Evolutionary conservation across 345 rosid species (phyloP), one percentile per base, ranked within the genome.

Genomic region (Litchi chinensis): DNA sequence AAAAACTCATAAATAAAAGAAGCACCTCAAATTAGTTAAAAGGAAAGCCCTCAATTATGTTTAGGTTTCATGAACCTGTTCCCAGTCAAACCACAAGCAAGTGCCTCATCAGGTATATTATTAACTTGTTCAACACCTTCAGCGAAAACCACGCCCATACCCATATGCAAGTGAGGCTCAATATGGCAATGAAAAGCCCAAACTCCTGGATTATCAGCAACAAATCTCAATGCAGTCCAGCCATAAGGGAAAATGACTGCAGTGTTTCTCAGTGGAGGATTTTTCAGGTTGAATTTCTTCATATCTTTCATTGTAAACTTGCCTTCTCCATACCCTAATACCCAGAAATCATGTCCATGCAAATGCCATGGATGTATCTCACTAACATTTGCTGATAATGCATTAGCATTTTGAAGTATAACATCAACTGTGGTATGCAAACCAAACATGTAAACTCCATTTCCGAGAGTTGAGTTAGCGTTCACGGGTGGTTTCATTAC

Each of bases 181-280:
- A 93, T 89, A 22, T 95, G 98, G 48, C 98, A 95, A 66, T 93
- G 98, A 62, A 95, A 95, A 11, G 94, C 91, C 98, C 98, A 93
- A 5, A 85, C 98, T 4, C 98, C 98, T 0, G 98, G 97, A 83
- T 93, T 95, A 56, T 91, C 93, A 26, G 97, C 90, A 3, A 86
- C 90, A 56, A 88, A 89, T 71, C 98, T 89, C 19, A 95, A 66
- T 8, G 98, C 98, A n/a, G 95, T 95, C 98, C 98, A 95, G 9
- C 98, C 98, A 26, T 82, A 89, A 0, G 98, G 98, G 68, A 82
- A 92, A 11, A 95, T 75, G 32, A 86, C 85, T 7, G 79, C 97
- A 11, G 93, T 91, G 41, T 95, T 95, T 81, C 87, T 87, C 54
- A 86, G 75, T 4, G 97, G 94, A 50, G 98, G 97, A 15, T 95